Base-by-base conservation (phyloP, 2,329 filamentous ascomycete species). In the Ramichloridium luteum region DNA sequence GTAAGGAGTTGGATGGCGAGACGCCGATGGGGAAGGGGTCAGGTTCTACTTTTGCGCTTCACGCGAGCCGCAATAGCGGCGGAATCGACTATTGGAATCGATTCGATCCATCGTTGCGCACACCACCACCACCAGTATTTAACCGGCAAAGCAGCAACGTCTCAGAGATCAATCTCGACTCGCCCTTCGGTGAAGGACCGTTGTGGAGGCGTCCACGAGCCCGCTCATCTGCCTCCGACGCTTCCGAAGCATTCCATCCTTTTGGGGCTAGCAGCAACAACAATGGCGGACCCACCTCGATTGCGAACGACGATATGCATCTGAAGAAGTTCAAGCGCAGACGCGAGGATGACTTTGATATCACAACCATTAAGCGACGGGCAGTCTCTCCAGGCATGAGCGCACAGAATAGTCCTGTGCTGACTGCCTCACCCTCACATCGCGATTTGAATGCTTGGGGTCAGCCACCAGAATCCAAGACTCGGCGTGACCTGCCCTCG, bases 301-400 rank as follows among this genome's bases (percentile, higher is more conserved):
- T 39, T 6, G 44, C 52, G 16, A 53, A 45, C 28, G 51, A 54
- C 28, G 51, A 54, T 30, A 45, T 53, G 36, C 47, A 47, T 33
- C 35, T 54, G 15, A 48, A 53, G 36, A 50, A 51, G 28, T 51
- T 54, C 55, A 90, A 88, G 31, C 76, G 88, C n/a, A 73, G 84
- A 13, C 71, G 85, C 34, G 88, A 94, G 40, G 85, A 93, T 49
- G 86, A 94, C 48, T 79, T 93, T 35, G 86, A 96, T 52, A 78
- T 82, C 2, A 70, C 77, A 23, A 81, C 78, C 39, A 86, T 94
- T 62, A 96, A 96, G 59, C 73, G 88, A 11, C 74, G 88, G 26
- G 88, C 88, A 14, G 88, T 96, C 2, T 90, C 81, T 37, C 88
- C 88, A 1, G 83, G 86, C 11, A 77, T 94, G 67, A 93, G 84